A percentile compares a stretch with the other conserved stretches of the same genome.
Conservation (phyloP, 768 basidiomycete genomes). For the Boletellus emodensis region DNA sequence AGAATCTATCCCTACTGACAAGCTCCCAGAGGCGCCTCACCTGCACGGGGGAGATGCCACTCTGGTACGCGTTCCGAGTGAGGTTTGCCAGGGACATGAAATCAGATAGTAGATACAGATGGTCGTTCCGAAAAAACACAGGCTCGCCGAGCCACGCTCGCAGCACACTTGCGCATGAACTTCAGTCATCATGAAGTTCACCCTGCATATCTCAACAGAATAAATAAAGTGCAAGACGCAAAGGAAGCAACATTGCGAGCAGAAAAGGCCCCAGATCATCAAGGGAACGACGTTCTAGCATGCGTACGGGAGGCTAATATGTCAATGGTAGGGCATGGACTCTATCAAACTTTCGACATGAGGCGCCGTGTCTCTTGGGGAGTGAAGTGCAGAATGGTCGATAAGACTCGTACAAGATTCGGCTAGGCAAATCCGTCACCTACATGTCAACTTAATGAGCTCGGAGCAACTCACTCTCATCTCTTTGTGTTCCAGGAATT, state of each 20-base stretch:
- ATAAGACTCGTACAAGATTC: conserved; percentile 85
- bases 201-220: background rate
- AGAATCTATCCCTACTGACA: background rate
- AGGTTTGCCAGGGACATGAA: conserved; percentile 65
- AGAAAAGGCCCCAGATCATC: background rate
- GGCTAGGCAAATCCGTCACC: conserved; percentile 45
- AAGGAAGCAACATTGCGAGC: background rate
- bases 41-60: conserved; percentile 60
- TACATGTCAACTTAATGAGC: background rate
- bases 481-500: conserved; percentile 97
- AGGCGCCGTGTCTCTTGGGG: conserved; percentile 90
- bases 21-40: conserved; percentile 34
- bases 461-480: conserved; percentile 71
- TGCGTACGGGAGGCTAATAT: background rate
- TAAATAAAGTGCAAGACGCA: background rate
- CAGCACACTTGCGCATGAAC: too few relatives aligned
- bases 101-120: background rate
- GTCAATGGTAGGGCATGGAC: conserved; percentile 1
- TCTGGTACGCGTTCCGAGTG: conserved; percentile 71
- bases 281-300: background rate
- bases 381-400: conserved; percentile 90
- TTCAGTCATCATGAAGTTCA: background rate
- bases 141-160: too few relatives aligned
- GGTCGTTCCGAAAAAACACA: too few relatives aligned
- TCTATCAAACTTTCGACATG: conserved; percentile 71